phyloP scores from a whole-genome alignment of 2,329 filamentous ascomycete species.

The Diatrype stigma region DNA sequence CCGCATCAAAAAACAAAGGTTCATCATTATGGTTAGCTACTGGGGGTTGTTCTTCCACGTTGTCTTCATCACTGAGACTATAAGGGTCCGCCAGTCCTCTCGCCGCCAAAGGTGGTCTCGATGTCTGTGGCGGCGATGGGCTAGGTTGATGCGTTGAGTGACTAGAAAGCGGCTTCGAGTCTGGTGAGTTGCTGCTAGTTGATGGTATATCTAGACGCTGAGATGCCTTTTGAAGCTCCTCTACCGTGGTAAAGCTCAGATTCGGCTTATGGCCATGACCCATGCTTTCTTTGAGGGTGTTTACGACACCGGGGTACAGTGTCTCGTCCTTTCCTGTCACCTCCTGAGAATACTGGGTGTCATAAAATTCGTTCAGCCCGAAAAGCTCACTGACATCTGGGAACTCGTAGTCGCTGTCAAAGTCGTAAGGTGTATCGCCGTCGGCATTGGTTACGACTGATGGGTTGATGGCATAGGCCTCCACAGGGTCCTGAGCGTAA shows the following conservation, averaged over 20 bases:
- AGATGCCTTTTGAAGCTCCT: slow-evolving; percentile 24
- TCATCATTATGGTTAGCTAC: neutral
- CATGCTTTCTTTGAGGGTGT: slow-evolving; percentile 24
- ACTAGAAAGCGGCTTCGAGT: neutral
- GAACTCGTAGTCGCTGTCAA: slow-evolving; percentile 16
- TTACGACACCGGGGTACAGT: slow-evolving; percentile 22
- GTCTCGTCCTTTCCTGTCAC: slow-evolving; percentile 17
- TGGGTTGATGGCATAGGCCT: neutral
- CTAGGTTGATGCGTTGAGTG: neutral
- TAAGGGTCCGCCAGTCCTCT: neutral
- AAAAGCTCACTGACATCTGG: slow-evolving; percentile 20
- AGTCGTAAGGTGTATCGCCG: slow-evolving; percentile 2
- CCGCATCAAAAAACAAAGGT: neutral
- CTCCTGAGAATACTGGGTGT: slow-evolving; percentile 3
- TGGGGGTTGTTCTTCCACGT: neutral
- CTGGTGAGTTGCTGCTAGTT: neutral
- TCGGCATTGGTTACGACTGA: neutral
- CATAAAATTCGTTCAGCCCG: neutral
- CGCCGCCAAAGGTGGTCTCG: neutral
- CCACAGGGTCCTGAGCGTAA: neutral
- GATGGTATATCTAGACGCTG: slow-evolving; percentile 18
- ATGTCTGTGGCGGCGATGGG: too few relatives aligned
- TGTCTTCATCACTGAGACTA: neutral
- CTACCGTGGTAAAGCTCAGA: slow-evolving; percentile 27
- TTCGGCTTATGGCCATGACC: slow-evolving; percentile 24